These are phyloP conservation scores for Quercus tomentella DNA, from an alignment of 331 rosid species.

Conservation along the genomic window DNA sequence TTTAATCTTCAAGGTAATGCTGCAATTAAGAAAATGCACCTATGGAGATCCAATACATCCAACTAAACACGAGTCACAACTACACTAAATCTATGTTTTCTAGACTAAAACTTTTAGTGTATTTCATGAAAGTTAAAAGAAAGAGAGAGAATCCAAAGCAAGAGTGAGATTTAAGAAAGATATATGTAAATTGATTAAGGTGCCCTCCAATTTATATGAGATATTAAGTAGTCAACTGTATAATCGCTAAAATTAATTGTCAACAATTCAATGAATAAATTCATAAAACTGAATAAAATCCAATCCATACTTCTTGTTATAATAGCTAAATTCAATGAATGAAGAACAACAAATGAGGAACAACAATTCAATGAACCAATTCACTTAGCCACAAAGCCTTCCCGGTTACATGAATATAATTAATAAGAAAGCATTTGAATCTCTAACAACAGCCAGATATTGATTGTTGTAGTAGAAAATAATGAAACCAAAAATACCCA, in stretches of 20 bases:
- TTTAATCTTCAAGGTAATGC: slow-evolving; percentile 63
- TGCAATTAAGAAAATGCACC: slow-evolving; percentile 72
- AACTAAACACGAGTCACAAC: slow-evolving; percentile 35
- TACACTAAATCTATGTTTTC: slow-evolving; percentile 20
- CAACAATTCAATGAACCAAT: neutral
- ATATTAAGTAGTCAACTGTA: neutral
- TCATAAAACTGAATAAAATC: neutral
- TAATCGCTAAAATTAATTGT: neutral
- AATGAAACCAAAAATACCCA: neutral
- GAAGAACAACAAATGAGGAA: neutral
- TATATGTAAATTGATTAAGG: neutral
- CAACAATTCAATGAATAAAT: slow-evolving; percentile 4
- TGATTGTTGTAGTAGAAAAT: neutral
- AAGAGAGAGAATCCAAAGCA: neutral
- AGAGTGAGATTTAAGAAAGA: neutral
- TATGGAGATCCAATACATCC: slow-evolving; percentile 47
- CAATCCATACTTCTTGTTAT: slow-evolving; percentile 1
- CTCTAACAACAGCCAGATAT: neutral
- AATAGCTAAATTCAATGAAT: neutral
- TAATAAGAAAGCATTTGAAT: neutral
- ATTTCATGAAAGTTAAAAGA: neutral
- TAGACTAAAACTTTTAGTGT: neutral
- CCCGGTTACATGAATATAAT: neutral
- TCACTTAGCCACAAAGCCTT: neutral
- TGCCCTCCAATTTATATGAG: neutral